These are phyloP conservation scores for Fusarium dlaminii DNA, from an alignment of 2,329 filamentous ascomycete genomes.

Conservation along the genomic window DNA sequence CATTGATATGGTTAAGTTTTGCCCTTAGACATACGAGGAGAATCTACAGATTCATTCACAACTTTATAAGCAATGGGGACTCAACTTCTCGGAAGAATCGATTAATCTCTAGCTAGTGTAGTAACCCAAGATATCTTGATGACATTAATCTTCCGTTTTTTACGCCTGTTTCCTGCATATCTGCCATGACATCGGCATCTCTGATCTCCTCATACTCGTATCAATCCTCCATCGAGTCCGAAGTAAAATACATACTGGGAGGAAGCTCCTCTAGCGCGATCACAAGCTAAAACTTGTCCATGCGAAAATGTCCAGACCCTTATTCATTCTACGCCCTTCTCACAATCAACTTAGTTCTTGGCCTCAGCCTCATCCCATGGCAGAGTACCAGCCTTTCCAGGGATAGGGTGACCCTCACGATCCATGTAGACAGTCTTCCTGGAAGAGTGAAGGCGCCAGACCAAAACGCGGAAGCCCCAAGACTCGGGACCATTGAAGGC, in stretches of 20 bases:
- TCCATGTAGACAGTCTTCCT: neutral
- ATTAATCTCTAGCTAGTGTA: neutral
- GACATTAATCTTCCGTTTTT: neutral
- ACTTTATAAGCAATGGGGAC: rapidly evolving
- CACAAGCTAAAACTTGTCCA: neutral
- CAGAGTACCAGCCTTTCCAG: neutral
- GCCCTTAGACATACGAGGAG: too few relatives aligned
- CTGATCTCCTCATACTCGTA: neutral
- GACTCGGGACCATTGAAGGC: neutral
- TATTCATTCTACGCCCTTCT: neutral
- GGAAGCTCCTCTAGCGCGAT: neutral
- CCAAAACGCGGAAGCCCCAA: neutral
- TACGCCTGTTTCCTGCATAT: too few relatives aligned
- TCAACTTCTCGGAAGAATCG: neutral
- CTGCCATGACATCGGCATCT: neutral
- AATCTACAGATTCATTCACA: neutral
- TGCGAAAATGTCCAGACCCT: neutral
- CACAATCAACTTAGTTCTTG: too few relatives aligned
- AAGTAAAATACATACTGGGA: neutral
- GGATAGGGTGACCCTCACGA: neutral
- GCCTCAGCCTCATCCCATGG: too few relatives aligned
- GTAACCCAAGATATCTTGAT: too few relatives aligned
- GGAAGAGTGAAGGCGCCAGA: neutral
- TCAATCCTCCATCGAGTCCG: neutral
- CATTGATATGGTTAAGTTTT: neutral